Conservation (phyloP, 208 protist genomes). For the Lotmaria passim region DNA sequence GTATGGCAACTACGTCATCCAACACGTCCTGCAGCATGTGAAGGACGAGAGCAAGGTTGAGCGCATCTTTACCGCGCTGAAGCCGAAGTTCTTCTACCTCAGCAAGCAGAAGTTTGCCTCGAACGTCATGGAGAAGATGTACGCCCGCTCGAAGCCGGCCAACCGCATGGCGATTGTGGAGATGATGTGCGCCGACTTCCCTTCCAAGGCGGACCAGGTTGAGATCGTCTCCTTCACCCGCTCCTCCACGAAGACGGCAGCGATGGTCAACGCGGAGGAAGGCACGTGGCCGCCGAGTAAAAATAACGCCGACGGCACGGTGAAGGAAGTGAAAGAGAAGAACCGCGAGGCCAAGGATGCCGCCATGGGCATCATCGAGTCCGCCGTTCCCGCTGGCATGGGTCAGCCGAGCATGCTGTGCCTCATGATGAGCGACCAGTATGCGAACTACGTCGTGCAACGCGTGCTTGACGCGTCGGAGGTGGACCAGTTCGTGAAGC, state of each 20-base stretch:
- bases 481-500: constrained; percentile 75
- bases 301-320: constrained; percentile 38
- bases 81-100: constrained; percentile 81
- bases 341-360: constrained; percentile 82
- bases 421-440: constrained; percentile 97
- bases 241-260: constrained; percentile 55
- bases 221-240: constrained; percentile 75
- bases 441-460: constrained; percentile 98
- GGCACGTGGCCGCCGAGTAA: constrained; percentile 32
- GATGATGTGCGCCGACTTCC: constrained; percentile 78
- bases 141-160: constrained; percentile 69
- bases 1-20: constrained; percentile 99
- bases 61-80: constrained; percentile 68
- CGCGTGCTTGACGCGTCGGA: constrained; percentile 94
- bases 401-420: constrained; percentile 81
- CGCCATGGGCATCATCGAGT: constrained; percentile 72
- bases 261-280: constrained; percentile 55
- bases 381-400: constrained; percentile 42
- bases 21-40: constrained; percentile 97
- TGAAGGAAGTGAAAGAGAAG: constrained; percentile 73
- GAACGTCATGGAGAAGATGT: constrained; percentile 99
- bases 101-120: constrained; percentile 98
- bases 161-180: constrained; percentile 89
- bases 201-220: constrained; percentile 39
- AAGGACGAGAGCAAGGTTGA: constrained; percentile 85